phyloP scores from a whole-genome alignment of 495 filamentous ascomycete species.

The Neurospora sp. region DNA sequence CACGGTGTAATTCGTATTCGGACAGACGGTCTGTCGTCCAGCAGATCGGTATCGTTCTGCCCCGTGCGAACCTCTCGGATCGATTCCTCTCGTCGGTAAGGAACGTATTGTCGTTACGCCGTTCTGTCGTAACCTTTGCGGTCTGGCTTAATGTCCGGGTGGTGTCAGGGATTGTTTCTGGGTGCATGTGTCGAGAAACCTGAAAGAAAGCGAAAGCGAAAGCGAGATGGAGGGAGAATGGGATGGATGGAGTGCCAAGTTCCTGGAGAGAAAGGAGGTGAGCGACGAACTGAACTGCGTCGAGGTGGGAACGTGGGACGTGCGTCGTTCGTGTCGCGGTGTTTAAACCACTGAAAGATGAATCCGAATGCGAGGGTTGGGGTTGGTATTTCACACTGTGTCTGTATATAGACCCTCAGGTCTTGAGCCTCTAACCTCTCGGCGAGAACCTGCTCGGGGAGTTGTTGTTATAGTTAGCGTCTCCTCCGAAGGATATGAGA shows the following conservation, averaged over 20 bases:
- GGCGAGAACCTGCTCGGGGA: not conserved
- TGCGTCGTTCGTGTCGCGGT: not conserved
- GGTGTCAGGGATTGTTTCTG: not conserved
- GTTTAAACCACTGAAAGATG: not conserved
- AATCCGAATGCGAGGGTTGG: not conserved
- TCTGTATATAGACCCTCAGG: not conserved
- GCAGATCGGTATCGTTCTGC: not conserved
- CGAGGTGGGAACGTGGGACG: not conserved
- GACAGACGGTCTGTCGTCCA: not conserved
- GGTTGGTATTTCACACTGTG: not conserved
- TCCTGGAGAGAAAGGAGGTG: not conserved
- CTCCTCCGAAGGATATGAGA: not conserved
- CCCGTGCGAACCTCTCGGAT: not conserved
- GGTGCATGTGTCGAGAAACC: not conserved
- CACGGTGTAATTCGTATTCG: not conserved
- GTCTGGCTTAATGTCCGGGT: not conserved
- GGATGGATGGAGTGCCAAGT: not conserved
- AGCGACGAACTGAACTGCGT: not conserved
- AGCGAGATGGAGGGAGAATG: slow-evolving; percentile 1
- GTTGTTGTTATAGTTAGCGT: not conserved
- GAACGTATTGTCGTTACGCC: not conserved
- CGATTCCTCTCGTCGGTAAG: not conserved
- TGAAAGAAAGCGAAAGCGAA: not conserved
- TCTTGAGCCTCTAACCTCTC: not conserved
- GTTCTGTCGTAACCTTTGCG: not conserved